phyloP scores from a whole-genome alignment of 2,329 filamentous ascomycete genomes.

The Pseudogymnoascus sp. region DNA sequence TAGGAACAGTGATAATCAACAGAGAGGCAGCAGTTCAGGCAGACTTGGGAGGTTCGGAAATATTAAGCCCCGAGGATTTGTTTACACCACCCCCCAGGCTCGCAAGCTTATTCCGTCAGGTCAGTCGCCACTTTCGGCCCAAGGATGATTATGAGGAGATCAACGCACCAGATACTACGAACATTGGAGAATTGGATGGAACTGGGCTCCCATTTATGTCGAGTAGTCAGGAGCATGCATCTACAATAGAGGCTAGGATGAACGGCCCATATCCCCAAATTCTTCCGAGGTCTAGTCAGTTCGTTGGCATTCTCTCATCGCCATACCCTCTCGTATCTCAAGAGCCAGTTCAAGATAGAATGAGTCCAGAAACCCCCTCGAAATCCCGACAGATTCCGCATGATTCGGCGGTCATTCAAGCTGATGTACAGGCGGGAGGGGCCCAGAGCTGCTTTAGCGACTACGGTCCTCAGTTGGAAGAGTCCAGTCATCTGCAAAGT shows the following conservation, averaged over 20 bases:
- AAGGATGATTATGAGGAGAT: not conserved
- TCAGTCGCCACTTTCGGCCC: conserved; percentile 12
- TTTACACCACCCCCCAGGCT: conserved; percentile 26
- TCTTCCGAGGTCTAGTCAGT: not conserved
- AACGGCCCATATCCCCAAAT: not conserved
- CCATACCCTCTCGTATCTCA: not conserved
- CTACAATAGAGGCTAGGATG: not conserved
- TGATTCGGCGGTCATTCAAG: not conserved
- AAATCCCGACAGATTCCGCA: not conserved
- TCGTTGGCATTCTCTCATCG: not conserved
- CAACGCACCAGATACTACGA: not conserved
- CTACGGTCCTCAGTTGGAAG: not conserved
- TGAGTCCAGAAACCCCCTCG: not conserved
- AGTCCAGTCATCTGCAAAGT: not conserved
- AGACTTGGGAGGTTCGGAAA: conserved; percentile 20
- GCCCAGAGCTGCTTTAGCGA: not conserved
- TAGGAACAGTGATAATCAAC: conserved; percentile 26
- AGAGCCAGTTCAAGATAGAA: not conserved
- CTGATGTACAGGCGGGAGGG: not conserved
- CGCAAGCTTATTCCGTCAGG: conserved; percentile 26
- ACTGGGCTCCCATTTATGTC: not conserved
- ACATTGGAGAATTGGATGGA: not conserved
- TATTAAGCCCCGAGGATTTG: conserved; percentile 25
- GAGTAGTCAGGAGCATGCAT: not conserved
- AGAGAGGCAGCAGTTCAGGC: conserved; percentile 18